Base-by-base conservation (phyloP, 495 filamentous ascomycete species). In the Lichenothelia convexa region DNA sequence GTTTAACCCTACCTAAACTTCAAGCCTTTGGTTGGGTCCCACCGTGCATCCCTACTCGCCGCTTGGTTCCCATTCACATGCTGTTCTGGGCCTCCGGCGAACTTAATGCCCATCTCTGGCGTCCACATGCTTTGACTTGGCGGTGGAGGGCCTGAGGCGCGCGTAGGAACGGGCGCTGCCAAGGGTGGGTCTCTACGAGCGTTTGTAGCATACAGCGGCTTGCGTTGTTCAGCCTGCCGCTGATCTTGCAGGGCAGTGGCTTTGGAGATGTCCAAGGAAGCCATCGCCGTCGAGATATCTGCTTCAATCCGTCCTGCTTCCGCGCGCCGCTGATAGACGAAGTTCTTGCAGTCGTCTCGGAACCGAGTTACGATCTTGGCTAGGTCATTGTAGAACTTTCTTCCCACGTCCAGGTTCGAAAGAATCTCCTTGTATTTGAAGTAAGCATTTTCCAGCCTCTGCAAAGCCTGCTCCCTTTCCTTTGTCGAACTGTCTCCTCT, bases 321-420 rank as follows among this genome's bases (percentile, higher is more conserved):
- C 46, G 73, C 68, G 30, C 84, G 69, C 38, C 89, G 63, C 46
- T 78, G 69, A 18, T 84, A 78, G 5, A 78, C 78, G 58, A 89
- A 94, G 6, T 63, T 68, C 45, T 76, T 75, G 22, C 67, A 74
- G 23, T 80, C 80, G 41, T 91, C 85, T 16, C 80, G 65, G 44
- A 83, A 83, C 18, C 76, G 64, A 7, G 64, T 71, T 1, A 93
- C 73, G 30, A 93, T 85, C 54, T 77, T 80, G 27, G 73, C 79
- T 2, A 97, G 67, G 47, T 94, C 86, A 49, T 97, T 95, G 60
- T 95, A 97, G 53, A 97, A 97, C 47, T 92, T 93, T 29, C 87
- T 59, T 1, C 82, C 89, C 0, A 77, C 79, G 37, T 94, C 83
- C 0, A 93, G 58, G 48, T 95, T 91, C 29, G 68, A 78, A 29